Percentiles rank a stretch among this genome's conserved stretches.
Evolutionary conservation across 768 basidiomycete genomes (phyloP).

Genomic region (Amanita polypyramis): DNA sequence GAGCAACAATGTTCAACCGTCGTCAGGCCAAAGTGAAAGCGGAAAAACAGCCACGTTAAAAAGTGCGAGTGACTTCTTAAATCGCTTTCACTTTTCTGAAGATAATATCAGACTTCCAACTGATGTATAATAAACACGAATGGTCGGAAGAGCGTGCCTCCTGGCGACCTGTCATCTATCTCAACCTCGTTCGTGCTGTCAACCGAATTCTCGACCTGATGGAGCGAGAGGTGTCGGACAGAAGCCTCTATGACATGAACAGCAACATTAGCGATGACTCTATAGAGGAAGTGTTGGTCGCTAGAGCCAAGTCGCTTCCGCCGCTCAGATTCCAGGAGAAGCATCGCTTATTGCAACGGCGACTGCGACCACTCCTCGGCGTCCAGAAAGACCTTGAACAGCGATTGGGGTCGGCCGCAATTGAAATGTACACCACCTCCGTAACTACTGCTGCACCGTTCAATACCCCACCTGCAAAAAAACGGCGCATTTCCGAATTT

Average conservation of each 20-base stretch:
- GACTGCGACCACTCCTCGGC: constrained; percentile 44
- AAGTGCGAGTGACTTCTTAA: constrained; percentile 29
- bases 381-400: constrained; percentile 52
- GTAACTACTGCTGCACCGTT: constrained; percentile 33
- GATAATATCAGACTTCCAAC: constrained; percentile 48
- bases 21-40: constrained; percentile 56
- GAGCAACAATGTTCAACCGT: background rate
- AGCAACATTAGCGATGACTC: constrained; percentile 27
- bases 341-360: constrained; percentile 47
- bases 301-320: constrained; percentile 27
- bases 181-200: constrained; percentile 72
- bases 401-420: constrained; percentile 46
- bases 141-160: constrained; percentile 60
- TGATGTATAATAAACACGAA: constrained; percentile 59
- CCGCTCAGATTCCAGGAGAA: constrained; percentile 47
- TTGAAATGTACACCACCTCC: constrained; percentile 34
- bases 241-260: constrained; percentile 16
- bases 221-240: constrained; percentile 42
- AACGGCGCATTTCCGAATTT: constrained; percentile 35
- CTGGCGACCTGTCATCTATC: constrained; percentile 69
- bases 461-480: constrained; percentile 16
- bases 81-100: constrained; percentile 8
- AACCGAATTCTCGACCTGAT: constrained; percentile 51
- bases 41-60: constrained; percentile 77
- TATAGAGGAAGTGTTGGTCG: constrained; percentile 25